Evolutionary conservation across 2,329 filamentous ascomycete genomes (phyloP).

Genomic region (Lomentospora prolificans): DNA sequence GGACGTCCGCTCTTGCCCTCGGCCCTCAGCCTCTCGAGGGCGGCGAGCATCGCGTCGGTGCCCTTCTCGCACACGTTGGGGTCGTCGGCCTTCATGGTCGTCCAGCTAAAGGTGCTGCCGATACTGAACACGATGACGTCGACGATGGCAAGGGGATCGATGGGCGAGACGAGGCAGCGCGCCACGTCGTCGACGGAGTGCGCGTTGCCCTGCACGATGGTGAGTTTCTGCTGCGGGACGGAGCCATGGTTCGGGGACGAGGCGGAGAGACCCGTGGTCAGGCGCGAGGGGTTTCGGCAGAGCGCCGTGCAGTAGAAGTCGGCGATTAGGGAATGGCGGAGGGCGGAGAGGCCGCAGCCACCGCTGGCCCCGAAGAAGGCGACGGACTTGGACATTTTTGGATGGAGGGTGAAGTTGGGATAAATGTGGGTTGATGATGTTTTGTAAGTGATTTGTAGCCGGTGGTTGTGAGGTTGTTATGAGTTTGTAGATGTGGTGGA

Average conservation of each 20-base stretch:
- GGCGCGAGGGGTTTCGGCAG: slow-evolving; percentile 39
- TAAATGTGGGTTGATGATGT: not conserved
- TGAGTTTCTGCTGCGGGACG: slow-evolving; percentile 23
- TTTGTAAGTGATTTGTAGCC: not conserved
- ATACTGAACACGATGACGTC: slow-evolving; percentile 38
- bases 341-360: slow-evolving; percentile 36
- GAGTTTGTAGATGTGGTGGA: too few species aligned
- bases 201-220: slow-evolving; percentile 36
- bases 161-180: slow-evolving; percentile 22
- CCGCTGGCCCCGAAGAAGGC: slow-evolving; percentile 45
- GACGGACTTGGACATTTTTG: slow-evolving; percentile 23
- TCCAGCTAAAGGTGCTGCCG: slow-evolving; percentile 25
- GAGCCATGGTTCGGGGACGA: slow-evolving; percentile 12
- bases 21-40: slow-evolving; percentile 22
- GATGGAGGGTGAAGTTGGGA: not conserved
- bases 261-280: slow-evolving; percentile 25
- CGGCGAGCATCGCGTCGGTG: slow-evolving; percentile 30
- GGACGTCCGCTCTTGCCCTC: slow-evolving; percentile 20
- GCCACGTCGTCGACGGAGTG: slow-evolving; percentile 28
- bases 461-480: too few species aligned
- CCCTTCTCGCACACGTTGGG: slow-evolving; percentile 36
- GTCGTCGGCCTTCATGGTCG: slow-evolving; percentile 30
- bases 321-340: slow-evolving; percentile 33
- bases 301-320: slow-evolving; percentile 38
- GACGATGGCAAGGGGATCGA: slow-evolving; percentile 23